These are phyloP conservation scores for Pichia heedii DNA, from an alignment of 805 yeast genomes.

Conservation along the genomic window DNA sequence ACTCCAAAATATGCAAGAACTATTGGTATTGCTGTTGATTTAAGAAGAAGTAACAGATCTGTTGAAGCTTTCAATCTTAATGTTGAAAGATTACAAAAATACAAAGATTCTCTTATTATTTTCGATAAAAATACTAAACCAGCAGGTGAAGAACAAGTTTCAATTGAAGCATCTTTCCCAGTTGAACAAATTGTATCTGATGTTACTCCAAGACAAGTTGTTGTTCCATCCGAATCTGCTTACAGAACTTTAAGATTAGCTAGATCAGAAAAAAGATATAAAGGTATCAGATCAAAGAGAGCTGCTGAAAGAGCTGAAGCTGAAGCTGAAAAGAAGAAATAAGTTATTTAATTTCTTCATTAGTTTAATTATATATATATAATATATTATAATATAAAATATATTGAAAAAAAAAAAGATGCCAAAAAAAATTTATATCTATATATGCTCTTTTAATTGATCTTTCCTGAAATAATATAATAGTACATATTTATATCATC, in stretches of 20 bases:
- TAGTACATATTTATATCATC: too few species aligned
- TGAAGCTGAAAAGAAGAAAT: constrained; percentile 99
- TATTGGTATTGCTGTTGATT: constrained; percentile 97
- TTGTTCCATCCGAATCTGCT: constrained; percentile 61
- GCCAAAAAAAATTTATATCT: too few species aligned
- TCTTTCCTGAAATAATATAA: too few species aligned
- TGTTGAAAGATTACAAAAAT: constrained; percentile 94
- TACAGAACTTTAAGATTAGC: constrained; percentile 94
- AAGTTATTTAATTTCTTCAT: constrained; percentile 26
- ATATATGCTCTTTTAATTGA: too few species aligned
- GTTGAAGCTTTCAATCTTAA: constrained; percentile 90
- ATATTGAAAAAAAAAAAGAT: too few species aligned
- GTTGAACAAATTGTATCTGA: constrained; percentile 70
- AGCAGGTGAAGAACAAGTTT: constrained; percentile 77
- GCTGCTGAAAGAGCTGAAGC: constrained; percentile 97
- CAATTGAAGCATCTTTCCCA: constrained; percentile 80
- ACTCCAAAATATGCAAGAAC: constrained; percentile 95
- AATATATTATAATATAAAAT: constrained; percentile 1
- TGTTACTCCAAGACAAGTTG: constrained; percentile 83
- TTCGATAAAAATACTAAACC: constrained; percentile 83
- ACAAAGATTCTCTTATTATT: constrained; percentile 90
- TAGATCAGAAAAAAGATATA: constrained; percentile 86
- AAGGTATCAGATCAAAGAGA: constrained; percentile 97
- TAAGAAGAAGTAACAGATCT: constrained; percentile 98
- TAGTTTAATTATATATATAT: background rate